These are phyloP conservation scores for Eucommia ulmoides DNA, from an alignment of 257 asterid species.

Conservation along the genomic window DNA sequence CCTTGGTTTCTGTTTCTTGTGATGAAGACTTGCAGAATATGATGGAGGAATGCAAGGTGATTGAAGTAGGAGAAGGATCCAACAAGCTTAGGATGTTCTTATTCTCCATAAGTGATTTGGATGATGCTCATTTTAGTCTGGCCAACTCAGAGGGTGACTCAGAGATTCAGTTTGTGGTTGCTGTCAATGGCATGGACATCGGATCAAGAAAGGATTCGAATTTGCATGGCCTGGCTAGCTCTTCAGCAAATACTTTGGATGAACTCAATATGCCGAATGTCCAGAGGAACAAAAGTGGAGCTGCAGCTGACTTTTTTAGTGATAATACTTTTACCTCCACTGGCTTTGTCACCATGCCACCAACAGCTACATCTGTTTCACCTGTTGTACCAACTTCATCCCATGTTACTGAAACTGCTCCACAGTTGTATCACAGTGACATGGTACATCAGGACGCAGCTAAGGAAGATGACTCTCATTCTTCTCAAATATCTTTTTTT, in stretches of 20 bases:
- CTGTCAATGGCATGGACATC: not conserved
- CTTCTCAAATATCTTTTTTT: slow-evolving; percentile 19
- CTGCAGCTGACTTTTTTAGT: slow-evolving; percentile 18
- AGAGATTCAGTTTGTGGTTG: not conserved
- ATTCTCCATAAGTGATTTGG: slow-evolving; percentile 57
- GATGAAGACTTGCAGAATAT: slow-evolving; percentile 86
- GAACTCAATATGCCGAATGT: not conserved
- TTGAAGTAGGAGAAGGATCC: slow-evolving; percentile 42
- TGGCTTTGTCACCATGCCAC: slow-evolving; percentile 26
- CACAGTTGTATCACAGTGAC: slow-evolving; percentile 24
- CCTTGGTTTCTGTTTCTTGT: slow-evolving; percentile 71
- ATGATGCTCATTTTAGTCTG: slow-evolving; percentile 5
- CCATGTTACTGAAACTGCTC: slow-evolving; percentile 24
- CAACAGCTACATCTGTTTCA: slow-evolving; percentile 27
- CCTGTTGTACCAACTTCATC: slow-evolving; percentile 21
- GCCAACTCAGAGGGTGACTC: not conserved
- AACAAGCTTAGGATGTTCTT: slow-evolving; percentile 69
- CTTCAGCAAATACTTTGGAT: not conserved
- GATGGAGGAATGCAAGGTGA: slow-evolving; percentile 77
- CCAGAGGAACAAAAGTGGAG: not conserved
- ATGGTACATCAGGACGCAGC: slow-evolving; percentile 21
- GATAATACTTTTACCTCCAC: slow-evolving; percentile 21
- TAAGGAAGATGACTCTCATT: slow-evolving; percentile 24
- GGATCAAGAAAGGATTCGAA: not conserved
- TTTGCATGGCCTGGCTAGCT: not conserved